Conservation (phyloP, 345 rosid genomes). For the Pseudoturritis turrita region DNA sequence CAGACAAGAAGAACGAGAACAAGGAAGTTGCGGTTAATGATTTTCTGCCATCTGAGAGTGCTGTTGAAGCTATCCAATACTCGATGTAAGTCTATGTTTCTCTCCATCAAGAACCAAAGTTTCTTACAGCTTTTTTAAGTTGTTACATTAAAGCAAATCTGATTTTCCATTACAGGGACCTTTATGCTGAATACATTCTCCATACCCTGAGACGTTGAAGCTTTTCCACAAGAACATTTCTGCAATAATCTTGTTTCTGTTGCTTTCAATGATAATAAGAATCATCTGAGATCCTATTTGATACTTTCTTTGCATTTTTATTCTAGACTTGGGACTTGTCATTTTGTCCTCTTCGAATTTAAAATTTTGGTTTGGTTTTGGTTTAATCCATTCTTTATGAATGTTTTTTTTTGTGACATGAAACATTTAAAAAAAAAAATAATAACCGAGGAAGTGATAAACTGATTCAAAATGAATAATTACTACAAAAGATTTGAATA, state of each 20-base stretch:
- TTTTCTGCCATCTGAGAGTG: conserved; percentile 59
- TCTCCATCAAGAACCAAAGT: background rate
- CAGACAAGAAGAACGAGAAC: conserved; percentile 98
- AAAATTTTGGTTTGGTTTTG: background rate
- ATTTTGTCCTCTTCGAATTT: background rate
- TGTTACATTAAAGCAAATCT: background rate
- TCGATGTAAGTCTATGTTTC: conserved; percentile 62
- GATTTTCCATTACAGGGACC: conserved; percentile 59
- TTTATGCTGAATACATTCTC: conserved; percentile 76
- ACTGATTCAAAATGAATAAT: too few relatives aligned
- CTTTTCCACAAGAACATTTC: background rate
- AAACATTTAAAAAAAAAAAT: too few relatives aligned
- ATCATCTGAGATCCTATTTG: background rate
- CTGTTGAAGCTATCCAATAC: conserved; percentile 73
- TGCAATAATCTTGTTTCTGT: conserved; percentile 6
- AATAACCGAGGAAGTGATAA: too few relatives aligned
- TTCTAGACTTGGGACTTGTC: background rate
- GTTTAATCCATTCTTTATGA: too few relatives aligned
- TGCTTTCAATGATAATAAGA: conserved; percentile 15
- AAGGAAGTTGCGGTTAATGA: conserved; percentile 97
- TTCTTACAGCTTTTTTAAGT: background rate
- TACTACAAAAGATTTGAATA: too few relatives aligned
- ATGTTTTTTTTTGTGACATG: too few relatives aligned
- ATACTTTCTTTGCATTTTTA: conserved; percentile 2
- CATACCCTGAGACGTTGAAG: conserved; percentile 69